A percentile compares a stretch with the other conserved stretches of the same genome.
These are phyloP conservation scores for Coemansia sp. DNA, from an alignment of 192 early-diverging fungal genomes.

Conservation along the genomic window DNA sequence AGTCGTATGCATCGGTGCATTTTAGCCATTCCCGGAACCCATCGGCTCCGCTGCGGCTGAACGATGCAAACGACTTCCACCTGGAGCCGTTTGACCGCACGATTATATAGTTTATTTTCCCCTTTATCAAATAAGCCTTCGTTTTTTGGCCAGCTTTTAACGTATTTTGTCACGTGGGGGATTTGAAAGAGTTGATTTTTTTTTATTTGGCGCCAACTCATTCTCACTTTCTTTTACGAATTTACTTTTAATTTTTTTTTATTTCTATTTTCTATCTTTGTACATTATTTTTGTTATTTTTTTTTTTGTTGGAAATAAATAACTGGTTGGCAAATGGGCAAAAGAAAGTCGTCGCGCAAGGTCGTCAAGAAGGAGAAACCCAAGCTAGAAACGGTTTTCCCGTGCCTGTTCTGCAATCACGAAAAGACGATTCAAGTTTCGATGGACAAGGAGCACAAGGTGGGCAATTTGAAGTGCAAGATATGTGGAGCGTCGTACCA, in stretches of 20 bases:
- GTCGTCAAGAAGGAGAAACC: slow-evolving; percentile 61
- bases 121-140: background rate
- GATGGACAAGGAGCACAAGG: slow-evolving; percentile 65
- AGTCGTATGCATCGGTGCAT: background rate
- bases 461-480: slow-evolving; percentile 76
- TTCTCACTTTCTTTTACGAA: too few species aligned
- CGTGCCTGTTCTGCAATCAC: slow-evolving; percentile 87
- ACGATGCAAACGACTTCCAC: background rate
- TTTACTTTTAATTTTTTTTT: too few species aligned
- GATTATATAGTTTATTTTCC: background rate
- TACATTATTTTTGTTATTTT: background rate
- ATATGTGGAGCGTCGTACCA: slow-evolving; percentile 76
- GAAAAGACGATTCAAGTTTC: slow-evolving; percentile 73
- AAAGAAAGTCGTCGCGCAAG: slow-evolving; percentile 62
- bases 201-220: too few species aligned
- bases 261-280: background rate
- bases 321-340: slow-evolving; percentile 8
- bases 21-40: background rate
- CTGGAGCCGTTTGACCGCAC: background rate
- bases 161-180: background rate
- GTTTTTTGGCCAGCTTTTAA: background rate
- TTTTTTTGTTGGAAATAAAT: background rate
- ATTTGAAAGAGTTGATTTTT: background rate
- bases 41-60: slow-evolving; percentile 6
- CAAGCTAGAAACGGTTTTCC: slow-evolving; percentile 71